phyloP scores from a whole-genome alignment of 352 stramenopile species.

The Elongisporangium anandrum region DNA sequence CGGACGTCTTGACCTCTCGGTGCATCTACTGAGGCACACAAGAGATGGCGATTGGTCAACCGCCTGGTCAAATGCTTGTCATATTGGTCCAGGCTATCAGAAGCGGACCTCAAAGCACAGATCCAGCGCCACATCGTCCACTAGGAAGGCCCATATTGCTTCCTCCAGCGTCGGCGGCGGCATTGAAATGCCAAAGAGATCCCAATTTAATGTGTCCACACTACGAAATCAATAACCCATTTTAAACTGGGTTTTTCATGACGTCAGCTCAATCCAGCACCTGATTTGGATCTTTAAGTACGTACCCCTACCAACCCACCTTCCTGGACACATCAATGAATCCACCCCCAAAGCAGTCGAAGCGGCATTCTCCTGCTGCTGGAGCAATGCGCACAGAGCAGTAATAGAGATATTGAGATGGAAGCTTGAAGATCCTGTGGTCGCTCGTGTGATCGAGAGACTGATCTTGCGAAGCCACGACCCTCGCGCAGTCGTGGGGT shows the following conservation, averaged over 20 bases:
- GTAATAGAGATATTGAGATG: neutral
- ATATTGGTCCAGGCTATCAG: neutral
- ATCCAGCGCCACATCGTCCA: constrained; percentile 64
- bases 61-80: neutral
- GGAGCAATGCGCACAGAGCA: too few relatives aligned
- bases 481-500: neutral
- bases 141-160: constrained; percentile 40
- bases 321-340: neutral
- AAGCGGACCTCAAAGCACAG: constrained; percentile 58
- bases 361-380: neutral
- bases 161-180: constrained; percentile 24
- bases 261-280: neutral
- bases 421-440: neutral
- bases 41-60: too few relatives aligned
- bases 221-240: neutral
- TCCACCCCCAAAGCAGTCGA: neutral
- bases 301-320: neutral
- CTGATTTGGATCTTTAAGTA: neutral
- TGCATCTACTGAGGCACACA: constrained; percentile 36
- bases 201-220: neutral
- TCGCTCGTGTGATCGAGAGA: neutral
- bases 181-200: neutral
- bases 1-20: constrained; percentile 46
- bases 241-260: neutral
- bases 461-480: neutral